These are phyloP conservation scores for Fusarium avenaceum DNA, from an alignment of 2,329 filamentous ascomycete genomes.

Conservation along the genomic window DNA sequence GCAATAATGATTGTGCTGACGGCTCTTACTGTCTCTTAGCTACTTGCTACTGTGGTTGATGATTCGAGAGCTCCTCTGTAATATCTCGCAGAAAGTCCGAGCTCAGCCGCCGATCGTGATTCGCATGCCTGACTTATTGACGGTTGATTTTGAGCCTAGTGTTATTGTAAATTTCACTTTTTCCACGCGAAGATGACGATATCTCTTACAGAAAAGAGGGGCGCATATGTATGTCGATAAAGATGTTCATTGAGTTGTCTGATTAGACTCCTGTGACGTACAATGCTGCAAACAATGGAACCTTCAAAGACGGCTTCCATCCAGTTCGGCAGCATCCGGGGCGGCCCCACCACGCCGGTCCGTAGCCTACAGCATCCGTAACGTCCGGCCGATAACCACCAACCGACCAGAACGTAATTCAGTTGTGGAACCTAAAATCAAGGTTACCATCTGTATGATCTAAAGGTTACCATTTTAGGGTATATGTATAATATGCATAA, in stretches of 20 bases:
- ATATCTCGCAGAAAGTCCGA: background rate
- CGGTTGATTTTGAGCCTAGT: background rate
- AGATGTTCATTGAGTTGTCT: background rate
- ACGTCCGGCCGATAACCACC: slow-evolving; percentile 6
- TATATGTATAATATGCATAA: background rate
- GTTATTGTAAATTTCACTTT: slow-evolving; percentile 3
- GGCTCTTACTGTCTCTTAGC: background rate
- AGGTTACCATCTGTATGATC: background rate
- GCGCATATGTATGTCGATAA: background rate
- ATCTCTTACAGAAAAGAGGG: slow-evolving; percentile 14
- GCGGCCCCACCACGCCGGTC: slow-evolving; percentile 37
- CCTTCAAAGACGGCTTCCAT: background rate
- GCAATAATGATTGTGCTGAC: slow-evolving; percentile 14
- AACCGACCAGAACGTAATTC: background rate
- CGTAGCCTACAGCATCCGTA: slow-evolving; percentile 10
- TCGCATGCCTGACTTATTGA: slow-evolving; percentile 14
- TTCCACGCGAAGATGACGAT: slow-evolving; percentile 23
- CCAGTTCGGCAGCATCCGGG: slow-evolving; percentile 23
- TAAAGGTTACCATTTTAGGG: background rate
- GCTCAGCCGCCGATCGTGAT: slow-evolving; percentile 20
- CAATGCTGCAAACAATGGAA: slow-evolving; percentile 6
- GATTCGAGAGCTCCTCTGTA: background rate
- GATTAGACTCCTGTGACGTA: slow-evolving; percentile 24
- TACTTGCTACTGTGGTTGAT: background rate
- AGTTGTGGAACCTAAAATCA: background rate